Evolutionary conservation across 1,284 basidiomycete genomes (phyloP).

Genomic region (Fereydounia khargensis): DNA sequence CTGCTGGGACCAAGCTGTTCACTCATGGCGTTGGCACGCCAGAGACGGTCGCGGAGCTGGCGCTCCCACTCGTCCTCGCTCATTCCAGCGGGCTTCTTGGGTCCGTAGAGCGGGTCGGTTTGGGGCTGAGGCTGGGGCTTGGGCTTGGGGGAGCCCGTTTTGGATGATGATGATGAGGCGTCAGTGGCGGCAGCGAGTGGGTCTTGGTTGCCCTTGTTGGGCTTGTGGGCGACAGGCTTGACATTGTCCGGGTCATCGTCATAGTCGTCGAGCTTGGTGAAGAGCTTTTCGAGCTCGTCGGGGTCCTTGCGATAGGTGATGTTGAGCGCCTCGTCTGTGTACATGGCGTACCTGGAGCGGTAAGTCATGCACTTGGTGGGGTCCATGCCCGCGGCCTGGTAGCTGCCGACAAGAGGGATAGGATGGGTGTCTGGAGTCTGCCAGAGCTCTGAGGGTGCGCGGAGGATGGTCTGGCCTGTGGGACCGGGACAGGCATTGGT

Average conservation of each 20-base stretch:
- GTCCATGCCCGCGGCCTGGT: slow-evolving; percentile 48
- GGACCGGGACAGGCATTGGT: slow-evolving; percentile 49
- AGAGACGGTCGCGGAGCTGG: slow-evolving; percentile 42
- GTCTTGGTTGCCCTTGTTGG: background rate
- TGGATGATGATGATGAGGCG: too few relatives aligned
- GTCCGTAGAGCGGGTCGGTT: slow-evolving; percentile 51
- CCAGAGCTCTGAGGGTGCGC: slow-evolving; percentile 40
- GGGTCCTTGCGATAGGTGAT: slow-evolving; percentile 53
- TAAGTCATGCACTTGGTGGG: slow-evolving; percentile 54
- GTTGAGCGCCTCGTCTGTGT: slow-evolving; percentile 55
- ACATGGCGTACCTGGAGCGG: slow-evolving; percentile 51
- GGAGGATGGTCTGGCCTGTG: slow-evolving; percentile 36
- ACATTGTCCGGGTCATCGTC: slow-evolving; percentile 55
- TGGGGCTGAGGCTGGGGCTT: too few relatives aligned
- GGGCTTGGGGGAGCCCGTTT: slow-evolving; percentile 8
- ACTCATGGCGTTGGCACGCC: slow-evolving; percentile 46
- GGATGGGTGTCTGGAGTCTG: slow-evolving; percentile 54
- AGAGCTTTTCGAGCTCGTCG: slow-evolving; percentile 34
- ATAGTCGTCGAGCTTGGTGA: slow-evolving; percentile 41
- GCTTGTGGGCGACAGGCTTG: slow-evolving; percentile 23
- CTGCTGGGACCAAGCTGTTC: slow-evolving; percentile 45
- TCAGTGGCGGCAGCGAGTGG: background rate
- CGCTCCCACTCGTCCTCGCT: slow-evolving; percentile 50
- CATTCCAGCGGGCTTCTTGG: slow-evolving; percentile 40
- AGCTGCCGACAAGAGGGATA: slow-evolving; percentile 50